A percentile compares a stretch with the other conserved stretches of the same genome.
These are phyloP conservation scores for Clavispora santaluciae DNA, from an alignment of 805 yeast species.

Conservation along the genomic window DNA sequence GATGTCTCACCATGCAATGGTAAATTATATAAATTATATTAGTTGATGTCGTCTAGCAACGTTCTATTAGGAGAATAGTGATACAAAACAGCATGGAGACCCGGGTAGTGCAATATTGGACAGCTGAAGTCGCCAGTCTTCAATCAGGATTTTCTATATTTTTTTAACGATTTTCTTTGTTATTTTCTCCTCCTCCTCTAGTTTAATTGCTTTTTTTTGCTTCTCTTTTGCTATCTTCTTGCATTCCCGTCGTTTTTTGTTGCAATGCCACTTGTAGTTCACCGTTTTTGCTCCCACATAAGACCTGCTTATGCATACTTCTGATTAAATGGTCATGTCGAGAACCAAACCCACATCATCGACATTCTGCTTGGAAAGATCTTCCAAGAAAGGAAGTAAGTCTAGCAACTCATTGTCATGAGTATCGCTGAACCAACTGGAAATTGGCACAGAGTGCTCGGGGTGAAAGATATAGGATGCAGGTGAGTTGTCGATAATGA, in stretches of 20 bases:
- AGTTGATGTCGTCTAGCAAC: background rate
- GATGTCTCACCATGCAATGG: too few relatives aligned
- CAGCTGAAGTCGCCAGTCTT: background rate
- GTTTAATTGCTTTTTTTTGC: background rate
- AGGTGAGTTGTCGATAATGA: constrained; percentile 95
- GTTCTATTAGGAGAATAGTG: background rate
- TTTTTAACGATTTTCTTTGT: background rate
- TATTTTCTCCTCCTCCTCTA: background rate
- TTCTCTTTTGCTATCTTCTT: background rate
- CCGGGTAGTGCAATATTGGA: background rate
- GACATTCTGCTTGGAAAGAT: constrained; percentile 65
- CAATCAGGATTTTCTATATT: background rate
- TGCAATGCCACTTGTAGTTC: background rate
- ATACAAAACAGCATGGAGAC: constrained; percentile 1
- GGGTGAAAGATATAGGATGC: constrained; percentile 98
- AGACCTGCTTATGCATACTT: constrained; percentile 16
- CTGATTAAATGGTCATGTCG: constrained; percentile 55
- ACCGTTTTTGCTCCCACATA: constrained; percentile 9
- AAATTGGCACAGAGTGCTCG: constrained; percentile 93
- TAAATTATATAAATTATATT: background rate
- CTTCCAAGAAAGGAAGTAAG: constrained; percentile 85
- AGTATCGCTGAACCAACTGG: constrained; percentile 97
- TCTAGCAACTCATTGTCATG: constrained; percentile 95
- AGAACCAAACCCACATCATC: constrained; percentile 82
- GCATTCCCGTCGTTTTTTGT: background rate